phyloP scores from a whole-genome alignment of 2,329 filamentous ascomycete species.

The Pyrenochaeta sp. region DNA sequence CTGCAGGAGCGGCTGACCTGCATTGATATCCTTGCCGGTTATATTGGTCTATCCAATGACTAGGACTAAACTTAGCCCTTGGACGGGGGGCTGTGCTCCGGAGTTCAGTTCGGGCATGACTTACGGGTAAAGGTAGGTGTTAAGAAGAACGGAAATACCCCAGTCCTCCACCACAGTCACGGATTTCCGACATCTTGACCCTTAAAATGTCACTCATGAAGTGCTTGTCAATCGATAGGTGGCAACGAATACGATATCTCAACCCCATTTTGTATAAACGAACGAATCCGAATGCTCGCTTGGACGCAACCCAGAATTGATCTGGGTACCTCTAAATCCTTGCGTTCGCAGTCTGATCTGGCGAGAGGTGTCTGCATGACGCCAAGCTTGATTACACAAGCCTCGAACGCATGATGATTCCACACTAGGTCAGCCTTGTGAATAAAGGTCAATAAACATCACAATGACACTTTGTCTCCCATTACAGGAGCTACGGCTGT shows the following conservation, averaged over 20 bases:
- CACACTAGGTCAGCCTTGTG: too few relatives aligned
- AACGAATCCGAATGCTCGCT: too few relatives aligned
- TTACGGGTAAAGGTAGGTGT: background rate
- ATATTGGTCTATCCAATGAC: background rate
- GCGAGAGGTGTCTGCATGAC: too few relatives aligned
- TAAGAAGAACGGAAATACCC: background rate
- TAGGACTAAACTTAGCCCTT: background rate
- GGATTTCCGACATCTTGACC: background rate
- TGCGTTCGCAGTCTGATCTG: too few relatives aligned
- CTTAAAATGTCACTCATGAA: background rate
- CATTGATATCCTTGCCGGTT: background rate
- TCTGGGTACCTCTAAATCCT: too few relatives aligned
- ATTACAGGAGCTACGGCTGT: too few relatives aligned
- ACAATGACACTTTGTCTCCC: too few relatives aligned
- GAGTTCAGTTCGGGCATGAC: background rate
- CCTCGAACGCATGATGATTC: too few relatives aligned
- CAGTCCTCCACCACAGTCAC: background rate
- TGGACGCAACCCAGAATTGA: too few relatives aligned
- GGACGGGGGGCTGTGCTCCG: background rate
- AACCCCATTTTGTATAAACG: too few relatives aligned
- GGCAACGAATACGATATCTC: background rate
- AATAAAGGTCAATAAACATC: too few relatives aligned
- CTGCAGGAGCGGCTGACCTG: background rate
- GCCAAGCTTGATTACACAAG: too few relatives aligned
- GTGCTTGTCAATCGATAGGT: background rate